phyloP scores from a whole-genome alignment of 1,139 yeast genomes.

The Lodderomyces jiufengensis region DNA sequence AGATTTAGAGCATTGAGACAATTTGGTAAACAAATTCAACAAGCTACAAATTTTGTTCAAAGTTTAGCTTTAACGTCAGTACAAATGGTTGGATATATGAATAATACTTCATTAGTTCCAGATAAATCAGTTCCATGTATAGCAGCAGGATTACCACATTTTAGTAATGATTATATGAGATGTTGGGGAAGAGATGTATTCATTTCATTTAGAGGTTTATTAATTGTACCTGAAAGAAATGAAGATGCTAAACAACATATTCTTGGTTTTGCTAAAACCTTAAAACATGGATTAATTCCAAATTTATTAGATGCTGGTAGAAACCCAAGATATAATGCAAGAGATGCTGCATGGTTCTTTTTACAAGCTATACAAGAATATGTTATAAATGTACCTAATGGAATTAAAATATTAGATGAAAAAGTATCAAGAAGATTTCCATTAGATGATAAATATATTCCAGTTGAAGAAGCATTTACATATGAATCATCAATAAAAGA shows the following conservation, averaged over 20 bases:
- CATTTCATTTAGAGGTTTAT: slow-evolving; percentile 77
- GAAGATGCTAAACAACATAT: slow-evolving; percentile 82
- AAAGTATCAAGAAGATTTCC: slow-evolving; percentile 85
- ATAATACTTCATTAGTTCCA: slow-evolving; percentile 75
- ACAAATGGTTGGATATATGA: slow-evolving; percentile 80
- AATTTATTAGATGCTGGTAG: slow-evolving; percentile 88
- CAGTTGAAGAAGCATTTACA: slow-evolving; percentile 68
- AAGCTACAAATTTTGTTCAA: slow-evolving; percentile 72
- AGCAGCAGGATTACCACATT: slow-evolving; percentile 97
- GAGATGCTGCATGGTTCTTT: slow-evolving; percentile 97
- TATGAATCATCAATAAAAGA: slow-evolving; percentile 70
- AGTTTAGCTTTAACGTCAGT: slow-evolving; percentile 76
- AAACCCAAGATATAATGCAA: slow-evolving; percentile 91
- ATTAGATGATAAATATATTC: slow-evolving; percentile 74
- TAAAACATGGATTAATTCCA: slow-evolving; percentile 94
- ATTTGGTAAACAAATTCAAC: slow-evolving; percentile 46
- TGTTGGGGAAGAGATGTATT: slow-evolving; percentile 99
- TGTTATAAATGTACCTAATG: slow-evolving; percentile 63
- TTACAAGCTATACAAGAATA: slow-evolving; percentile 85
- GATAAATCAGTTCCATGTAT: slow-evolving; percentile 60
- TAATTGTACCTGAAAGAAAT: slow-evolving; percentile 71
- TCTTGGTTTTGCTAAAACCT: slow-evolving; percentile 81
- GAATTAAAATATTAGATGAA: slow-evolving; percentile 62
- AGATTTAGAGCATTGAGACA: slow-evolving; percentile 64
- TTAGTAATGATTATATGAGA: slow-evolving; percentile 85